Conservation (phyloP, 2,329 filamentous ascomycete species). For the Tolypocladium guangdongense region DNA sequence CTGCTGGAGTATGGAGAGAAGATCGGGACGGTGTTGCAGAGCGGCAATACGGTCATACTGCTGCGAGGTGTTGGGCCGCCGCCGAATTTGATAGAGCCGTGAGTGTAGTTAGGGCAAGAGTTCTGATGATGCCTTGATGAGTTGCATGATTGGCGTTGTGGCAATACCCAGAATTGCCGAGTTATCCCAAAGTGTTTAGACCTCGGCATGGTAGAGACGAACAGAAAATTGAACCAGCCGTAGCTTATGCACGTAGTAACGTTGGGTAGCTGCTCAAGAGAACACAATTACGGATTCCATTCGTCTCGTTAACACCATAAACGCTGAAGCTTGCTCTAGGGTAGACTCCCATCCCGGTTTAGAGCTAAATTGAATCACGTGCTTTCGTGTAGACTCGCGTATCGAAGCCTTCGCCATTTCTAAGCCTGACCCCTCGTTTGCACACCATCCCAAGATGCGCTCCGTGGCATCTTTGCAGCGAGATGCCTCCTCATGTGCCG, state of each 20-base stretch:
- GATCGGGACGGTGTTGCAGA: conserved; percentile 60
- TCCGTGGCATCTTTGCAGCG: neutral
- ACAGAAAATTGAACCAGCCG: neutral
- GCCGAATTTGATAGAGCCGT: conserved; percentile 54
- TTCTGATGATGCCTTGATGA: neutral
- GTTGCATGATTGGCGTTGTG: neutral
- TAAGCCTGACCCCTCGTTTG: neutral
- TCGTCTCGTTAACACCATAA: neutral
- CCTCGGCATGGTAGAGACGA: neutral
- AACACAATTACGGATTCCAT: neutral
- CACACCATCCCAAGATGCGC: conserved; percentile 6
- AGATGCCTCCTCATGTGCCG: conserved; percentile 58
- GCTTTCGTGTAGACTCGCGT: conserved; percentile 15
- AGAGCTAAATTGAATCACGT: conserved; percentile 11
- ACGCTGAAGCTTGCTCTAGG: neutral
- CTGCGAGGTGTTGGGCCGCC: conserved; percentile 76
- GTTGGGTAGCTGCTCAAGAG: no score
- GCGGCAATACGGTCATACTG: conserved; percentile 83
- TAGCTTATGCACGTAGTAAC: no score
- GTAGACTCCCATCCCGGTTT: neutral
- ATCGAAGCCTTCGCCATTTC: conserved; percentile 2
- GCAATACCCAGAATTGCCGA: neutral
- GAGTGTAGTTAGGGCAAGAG: neutral
- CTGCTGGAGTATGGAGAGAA: conserved; percentile 83
- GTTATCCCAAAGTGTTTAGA: neutral